These are phyloP conservation scores for Nannochloropsis gaditana DNA, from an alignment of 108 stramenopile genomes.

Conservation along the genomic window DNA sequence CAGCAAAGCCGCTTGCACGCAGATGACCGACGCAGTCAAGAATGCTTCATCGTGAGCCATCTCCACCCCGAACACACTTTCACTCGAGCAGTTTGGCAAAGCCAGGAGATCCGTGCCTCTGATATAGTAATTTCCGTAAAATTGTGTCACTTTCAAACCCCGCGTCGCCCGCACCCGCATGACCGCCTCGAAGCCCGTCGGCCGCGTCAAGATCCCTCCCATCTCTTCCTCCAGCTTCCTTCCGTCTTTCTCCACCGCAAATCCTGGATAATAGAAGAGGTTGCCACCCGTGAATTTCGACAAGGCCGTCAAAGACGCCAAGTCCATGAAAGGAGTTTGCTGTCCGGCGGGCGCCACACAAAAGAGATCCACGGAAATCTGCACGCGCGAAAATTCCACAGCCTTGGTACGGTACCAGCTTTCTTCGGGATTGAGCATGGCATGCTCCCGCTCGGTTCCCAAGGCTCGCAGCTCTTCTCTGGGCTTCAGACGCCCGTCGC, in stretches of 20 bases:
- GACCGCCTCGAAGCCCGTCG: slow-evolving; percentile 91
- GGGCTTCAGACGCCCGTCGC: slow-evolving; percentile 74
- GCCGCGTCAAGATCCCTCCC: slow-evolving; percentile 64
- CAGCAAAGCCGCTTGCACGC: slow-evolving; percentile 87
- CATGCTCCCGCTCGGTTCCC: slow-evolving; percentile 86
- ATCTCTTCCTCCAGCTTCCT: slow-evolving; percentile 73
- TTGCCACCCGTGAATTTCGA: slow-evolving; percentile 79
- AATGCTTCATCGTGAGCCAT: slow-evolving; percentile 83
- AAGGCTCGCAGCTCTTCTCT: slow-evolving; percentile 82
- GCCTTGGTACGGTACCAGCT: slow-evolving; percentile 68
- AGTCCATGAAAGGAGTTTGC: slow-evolving; percentile 75
- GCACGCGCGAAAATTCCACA: slow-evolving; percentile 84
- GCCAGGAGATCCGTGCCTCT: slow-evolving; percentile 93
- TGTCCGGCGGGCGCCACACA: slow-evolving; percentile 59
- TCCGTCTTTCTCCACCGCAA: slow-evolving; percentile 67
- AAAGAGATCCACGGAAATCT: slow-evolving; percentile 94
- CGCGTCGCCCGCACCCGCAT: slow-evolving; percentile 88
- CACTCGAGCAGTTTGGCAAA: slow-evolving; percentile 84
- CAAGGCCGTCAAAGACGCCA: slow-evolving; percentile 74
- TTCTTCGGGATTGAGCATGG: slow-evolving; percentile 70
- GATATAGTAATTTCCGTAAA: slow-evolving; percentile 95
- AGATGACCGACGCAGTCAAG: slow-evolving; percentile 67
- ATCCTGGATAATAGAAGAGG: slow-evolving; percentile 80
- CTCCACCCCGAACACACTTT: slow-evolving; percentile 87
- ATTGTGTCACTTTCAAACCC: slow-evolving; percentile 85